These are phyloP conservation scores for Beauveria caledonica DNA, from an alignment of 2,329 filamentous ascomycete species.

Conservation along the genomic window DNA sequence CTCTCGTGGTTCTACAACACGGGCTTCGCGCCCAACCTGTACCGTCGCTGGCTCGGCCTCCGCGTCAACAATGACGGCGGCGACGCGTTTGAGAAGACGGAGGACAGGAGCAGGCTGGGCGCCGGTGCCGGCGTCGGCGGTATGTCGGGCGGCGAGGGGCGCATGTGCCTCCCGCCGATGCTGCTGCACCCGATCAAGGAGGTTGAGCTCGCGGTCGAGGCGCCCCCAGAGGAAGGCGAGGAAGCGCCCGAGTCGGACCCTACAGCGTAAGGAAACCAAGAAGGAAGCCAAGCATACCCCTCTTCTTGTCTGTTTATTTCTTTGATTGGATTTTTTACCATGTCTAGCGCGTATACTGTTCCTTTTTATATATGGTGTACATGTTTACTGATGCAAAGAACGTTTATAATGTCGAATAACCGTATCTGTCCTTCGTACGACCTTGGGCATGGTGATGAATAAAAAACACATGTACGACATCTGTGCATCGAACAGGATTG, in stretches of 20 bases:
- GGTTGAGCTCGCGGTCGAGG: constrained; percentile 57
- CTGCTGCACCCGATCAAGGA: constrained; percentile 82
- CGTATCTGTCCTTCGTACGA: neutral
- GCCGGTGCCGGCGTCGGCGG: constrained; percentile 37
- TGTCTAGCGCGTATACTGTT: neutral
- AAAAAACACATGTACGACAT: neutral
- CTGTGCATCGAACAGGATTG: no score
- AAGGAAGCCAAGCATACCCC: neutral
- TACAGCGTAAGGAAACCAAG: constrained; percentile 19
- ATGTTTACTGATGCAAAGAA: neutral
- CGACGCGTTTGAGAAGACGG: constrained; percentile 62
- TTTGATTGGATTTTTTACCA: neutral
- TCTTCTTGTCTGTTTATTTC: constrained; percentile 4
- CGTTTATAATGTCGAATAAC: neutral
- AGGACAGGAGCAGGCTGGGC: constrained; percentile 43
- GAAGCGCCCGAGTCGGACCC: constrained; percentile 39
- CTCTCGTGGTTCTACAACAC: constrained; percentile 91
- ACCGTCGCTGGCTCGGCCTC: constrained; percentile 78
- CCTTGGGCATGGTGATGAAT: neutral
- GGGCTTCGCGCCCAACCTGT: constrained; percentile 72
- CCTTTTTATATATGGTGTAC: neutral
- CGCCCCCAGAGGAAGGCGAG: constrained; percentile 39
- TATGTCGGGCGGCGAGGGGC: constrained; percentile 63
- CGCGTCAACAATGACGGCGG: constrained; percentile 71
- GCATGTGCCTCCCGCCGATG: constrained; percentile 89